Percentiles rank a stretch among this genome's conserved stretches.
phyloP scores from a whole-genome alignment of 148 eudicot species.

The Rhododendron ferrugineum region DNA sequence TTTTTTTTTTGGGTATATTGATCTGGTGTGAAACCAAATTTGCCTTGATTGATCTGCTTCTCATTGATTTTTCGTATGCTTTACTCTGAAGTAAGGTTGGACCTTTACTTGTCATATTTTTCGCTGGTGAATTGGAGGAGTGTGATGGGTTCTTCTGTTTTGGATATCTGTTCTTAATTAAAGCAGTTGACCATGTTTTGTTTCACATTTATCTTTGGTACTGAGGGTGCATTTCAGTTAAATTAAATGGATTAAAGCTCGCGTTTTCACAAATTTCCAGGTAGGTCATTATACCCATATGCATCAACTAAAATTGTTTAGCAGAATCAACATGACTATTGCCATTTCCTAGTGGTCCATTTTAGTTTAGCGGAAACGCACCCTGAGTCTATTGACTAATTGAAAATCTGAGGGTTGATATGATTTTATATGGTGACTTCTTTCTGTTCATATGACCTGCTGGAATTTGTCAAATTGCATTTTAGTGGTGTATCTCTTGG shows the following conservation, averaged over 20 bases:
- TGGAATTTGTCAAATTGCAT: not conserved
- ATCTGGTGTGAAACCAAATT: not conserved
- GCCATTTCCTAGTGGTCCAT: not conserved
- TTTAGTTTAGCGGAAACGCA: not conserved
- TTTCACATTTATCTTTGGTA: not conserved
- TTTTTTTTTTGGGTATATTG: not conserved
- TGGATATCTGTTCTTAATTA: not conserved
- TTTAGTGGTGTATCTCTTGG: not conserved
- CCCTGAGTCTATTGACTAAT: not conserved
- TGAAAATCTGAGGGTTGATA: not conserved
- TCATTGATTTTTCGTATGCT: not conserved
- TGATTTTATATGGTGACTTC: not conserved
- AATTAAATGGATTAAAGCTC: not conserved
- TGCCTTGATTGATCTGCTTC: constrained; percentile 9
- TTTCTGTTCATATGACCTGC: not conserved
- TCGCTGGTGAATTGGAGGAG: not conserved
- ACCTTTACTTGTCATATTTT: not conserved
- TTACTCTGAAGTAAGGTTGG: not conserved
- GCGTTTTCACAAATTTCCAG: not conserved
- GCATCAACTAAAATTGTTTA: not conserved
- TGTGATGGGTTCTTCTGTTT: constrained; percentile 1
- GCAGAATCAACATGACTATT: not conserved
- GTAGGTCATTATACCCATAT: not conserved
- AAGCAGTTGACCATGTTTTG: not conserved
- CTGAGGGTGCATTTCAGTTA: not conserved